Evolutionary conservation across 108 stramenopile genomes (phyloP).

Genomic region (Heterococcus sp.): DNA sequence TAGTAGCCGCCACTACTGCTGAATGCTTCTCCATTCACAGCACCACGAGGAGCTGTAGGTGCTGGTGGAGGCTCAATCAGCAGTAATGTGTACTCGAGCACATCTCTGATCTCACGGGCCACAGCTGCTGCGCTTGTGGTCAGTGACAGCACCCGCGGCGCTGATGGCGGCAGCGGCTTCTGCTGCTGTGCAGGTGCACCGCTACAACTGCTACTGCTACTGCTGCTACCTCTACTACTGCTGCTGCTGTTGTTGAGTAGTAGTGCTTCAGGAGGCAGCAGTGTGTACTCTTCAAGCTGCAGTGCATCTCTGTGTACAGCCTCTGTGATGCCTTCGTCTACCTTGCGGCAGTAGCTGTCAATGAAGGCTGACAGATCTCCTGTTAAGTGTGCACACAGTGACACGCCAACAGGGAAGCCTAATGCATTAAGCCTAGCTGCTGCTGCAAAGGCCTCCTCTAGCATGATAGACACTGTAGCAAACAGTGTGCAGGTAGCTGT

Average conservation of each 20-base stretch:
- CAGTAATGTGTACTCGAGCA: conserved; percentile 21
- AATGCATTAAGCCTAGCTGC: conserved; percentile 14
- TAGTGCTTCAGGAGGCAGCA: conserved; percentile 11
- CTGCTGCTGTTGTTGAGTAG: neutral
- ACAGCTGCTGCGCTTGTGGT: conserved; percentile 14
- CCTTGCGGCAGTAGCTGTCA: conserved; percentile 4
- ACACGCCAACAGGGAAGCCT: conserved; percentile 38
- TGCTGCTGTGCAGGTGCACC: too few species aligned
- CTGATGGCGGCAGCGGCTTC: too few species aligned
- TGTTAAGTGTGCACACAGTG: conserved; percentile 15
- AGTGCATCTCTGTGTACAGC: conserved; percentile 13
- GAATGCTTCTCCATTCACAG: too few species aligned
- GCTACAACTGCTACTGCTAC: too few species aligned
- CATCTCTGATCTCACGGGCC: conserved; percentile 8
- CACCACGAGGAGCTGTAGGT: neutral
- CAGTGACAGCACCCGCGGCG: neutral
- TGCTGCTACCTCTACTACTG: neutral
- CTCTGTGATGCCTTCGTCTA: neutral
- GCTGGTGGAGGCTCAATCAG: conserved; percentile 30
- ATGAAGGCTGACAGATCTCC: conserved; percentile 12
- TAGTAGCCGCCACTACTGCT: neutral
- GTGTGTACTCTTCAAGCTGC: neutral
- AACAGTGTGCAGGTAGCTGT: too few species aligned
- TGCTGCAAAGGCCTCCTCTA: conserved; percentile 29
- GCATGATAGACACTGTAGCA: conserved; percentile 24